These are phyloP conservation scores for Aspergillus eucalypticola DNA, from an alignment of 2,329 filamentous ascomycete genomes.

Conservation along the genomic window DNA sequence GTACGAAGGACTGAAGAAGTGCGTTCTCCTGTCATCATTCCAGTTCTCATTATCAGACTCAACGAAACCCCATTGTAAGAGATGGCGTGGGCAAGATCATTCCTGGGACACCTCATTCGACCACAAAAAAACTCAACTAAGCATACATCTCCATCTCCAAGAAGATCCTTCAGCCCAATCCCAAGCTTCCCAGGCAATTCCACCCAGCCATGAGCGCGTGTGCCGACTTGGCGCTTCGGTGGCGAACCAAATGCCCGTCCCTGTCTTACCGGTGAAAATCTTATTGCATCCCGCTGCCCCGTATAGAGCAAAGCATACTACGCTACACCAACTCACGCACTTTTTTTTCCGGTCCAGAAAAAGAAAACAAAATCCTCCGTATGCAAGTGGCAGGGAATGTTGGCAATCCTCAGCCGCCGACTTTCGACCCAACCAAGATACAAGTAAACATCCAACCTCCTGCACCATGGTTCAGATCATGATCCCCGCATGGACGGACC, in stretches of 20 bases:
- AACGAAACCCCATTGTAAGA: not conserved
- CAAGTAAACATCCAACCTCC: conserved; percentile 3
- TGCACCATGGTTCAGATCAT: conserved; percentile 1
- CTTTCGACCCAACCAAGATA: not conserved
- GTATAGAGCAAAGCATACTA: too few relatives aligned
- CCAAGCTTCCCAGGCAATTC: not conserved
- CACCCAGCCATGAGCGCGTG: not conserved
- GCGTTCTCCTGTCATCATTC: not conserved
- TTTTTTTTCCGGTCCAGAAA: not conserved
- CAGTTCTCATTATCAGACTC: not conserved
- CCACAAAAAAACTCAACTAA: not conserved
- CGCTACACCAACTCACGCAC: too few relatives aligned
- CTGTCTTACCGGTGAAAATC: not conserved
- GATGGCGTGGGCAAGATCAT: not conserved
- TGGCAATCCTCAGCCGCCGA: not conserved
- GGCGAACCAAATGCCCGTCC: conserved; percentile 1
- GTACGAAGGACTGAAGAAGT: not conserved
- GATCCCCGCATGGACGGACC: conserved; percentile 4
- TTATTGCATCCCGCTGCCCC: not conserved
- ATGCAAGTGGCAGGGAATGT: not conserved
- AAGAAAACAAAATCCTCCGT: not conserved
- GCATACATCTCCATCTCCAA: not conserved
- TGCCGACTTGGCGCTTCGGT: conserved; percentile 8
- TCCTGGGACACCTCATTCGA: not conserved
- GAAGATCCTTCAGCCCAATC: not conserved